phyloP scores from a whole-genome alignment of 257 asterid species.

The Ocimum tenuiflorum region DNA sequence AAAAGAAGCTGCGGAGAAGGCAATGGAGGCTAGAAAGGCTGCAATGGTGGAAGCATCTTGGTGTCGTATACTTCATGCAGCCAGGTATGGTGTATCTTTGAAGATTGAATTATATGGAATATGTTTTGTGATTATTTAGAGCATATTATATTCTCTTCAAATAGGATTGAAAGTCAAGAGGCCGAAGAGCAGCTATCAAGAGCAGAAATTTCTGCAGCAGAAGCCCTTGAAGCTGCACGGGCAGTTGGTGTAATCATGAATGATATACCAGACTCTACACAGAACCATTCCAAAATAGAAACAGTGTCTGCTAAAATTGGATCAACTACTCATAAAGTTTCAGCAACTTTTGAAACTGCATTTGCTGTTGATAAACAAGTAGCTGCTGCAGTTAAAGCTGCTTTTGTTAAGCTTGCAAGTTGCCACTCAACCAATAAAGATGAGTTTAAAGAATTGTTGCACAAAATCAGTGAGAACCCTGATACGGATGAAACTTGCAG shows the following conservation, averaged over 20 bases:
- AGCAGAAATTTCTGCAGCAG: constrained; percentile 57
- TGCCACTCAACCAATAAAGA: constrained; percentile 65
- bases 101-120: not conserved
- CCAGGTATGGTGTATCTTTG: constrained; percentile 40
- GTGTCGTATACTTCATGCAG: constrained; percentile 90
- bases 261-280: constrained; percentile 44
- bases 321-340: constrained; percentile 51
- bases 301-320: constrained; percentile 39
- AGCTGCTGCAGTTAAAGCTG: constrained; percentile 77
- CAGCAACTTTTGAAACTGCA: constrained; percentile 75
- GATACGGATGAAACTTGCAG: constrained; percentile 39
- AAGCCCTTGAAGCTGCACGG: constrained; percentile 77
- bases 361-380: constrained; percentile 96
- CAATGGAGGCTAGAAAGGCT: constrained; percentile 76
- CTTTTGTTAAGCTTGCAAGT: constrained; percentile 63
- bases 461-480: constrained; percentile 76
- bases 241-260: constrained; percentile 73
- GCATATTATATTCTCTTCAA: not conserved
- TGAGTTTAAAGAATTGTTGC: constrained; percentile 64
- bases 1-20: constrained; percentile 84
- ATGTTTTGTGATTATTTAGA: not conserved
- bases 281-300: constrained; percentile 49
- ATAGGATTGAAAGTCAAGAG: constrained; percentile 70
- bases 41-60: constrained; percentile 97
- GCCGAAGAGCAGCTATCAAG: constrained; percentile 58